A percentile compares a stretch with the other conserved stretches of the same genome.
These are phyloP conservation scores for Saprolegnia parasitica DNA, from an alignment of 352 stramenopile genomes.

Conservation along the genomic window DNA sequence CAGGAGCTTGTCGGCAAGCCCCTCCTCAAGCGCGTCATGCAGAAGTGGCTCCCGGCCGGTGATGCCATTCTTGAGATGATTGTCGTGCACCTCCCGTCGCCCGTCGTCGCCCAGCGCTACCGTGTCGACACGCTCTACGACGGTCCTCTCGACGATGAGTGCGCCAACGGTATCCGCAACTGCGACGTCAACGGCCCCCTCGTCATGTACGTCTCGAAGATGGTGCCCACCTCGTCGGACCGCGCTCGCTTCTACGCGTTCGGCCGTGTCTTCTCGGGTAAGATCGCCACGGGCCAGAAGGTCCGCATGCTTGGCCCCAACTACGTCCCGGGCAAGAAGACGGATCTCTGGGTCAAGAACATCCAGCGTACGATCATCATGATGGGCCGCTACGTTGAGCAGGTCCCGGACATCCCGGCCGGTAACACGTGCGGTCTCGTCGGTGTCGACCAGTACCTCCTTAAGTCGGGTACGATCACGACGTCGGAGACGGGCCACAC, in stretches of 20 bases:
- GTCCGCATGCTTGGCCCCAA: conserved; percentile 99
- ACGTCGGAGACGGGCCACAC: conserved; percentile 96
- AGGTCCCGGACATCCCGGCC: conserved; percentile 97
- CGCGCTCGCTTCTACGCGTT: conserved; percentile 99
- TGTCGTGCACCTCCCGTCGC: conserved; percentile 98
- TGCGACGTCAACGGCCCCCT: conserved; percentile 97
- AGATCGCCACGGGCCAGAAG: conserved; percentile 98
- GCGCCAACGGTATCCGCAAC: conserved; percentile 95
- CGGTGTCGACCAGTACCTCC: conserved; percentile 99
- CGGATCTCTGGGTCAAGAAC: conserved; percentile 99
- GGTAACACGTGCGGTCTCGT: conserved; percentile 99
- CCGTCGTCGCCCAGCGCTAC: conserved; percentile 95
- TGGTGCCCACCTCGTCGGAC: conserved; percentile 98
- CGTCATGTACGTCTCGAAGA: conserved; percentile 99
- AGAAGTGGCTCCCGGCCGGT: conserved; percentile 98
- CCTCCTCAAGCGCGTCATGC: conserved; percentile 97
- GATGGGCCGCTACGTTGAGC: conserved; percentile 98
- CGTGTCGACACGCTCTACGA: conserved; percentile 98
- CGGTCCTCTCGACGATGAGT: conserved; percentile 97
- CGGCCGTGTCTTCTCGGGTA: conserved; percentile 99
- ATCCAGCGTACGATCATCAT: conserved; percentile 99
- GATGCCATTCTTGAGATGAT: conserved; percentile 99
- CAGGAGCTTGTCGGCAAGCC: conserved; percentile 95
- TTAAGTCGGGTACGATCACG: conserved; percentile 99
- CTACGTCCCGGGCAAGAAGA: conserved; percentile 99